These are phyloP conservation scores for Gonapodya sp. DNA, from an alignment of 192 early-diverging fungal genomes.

Conservation along the genomic window DNA sequence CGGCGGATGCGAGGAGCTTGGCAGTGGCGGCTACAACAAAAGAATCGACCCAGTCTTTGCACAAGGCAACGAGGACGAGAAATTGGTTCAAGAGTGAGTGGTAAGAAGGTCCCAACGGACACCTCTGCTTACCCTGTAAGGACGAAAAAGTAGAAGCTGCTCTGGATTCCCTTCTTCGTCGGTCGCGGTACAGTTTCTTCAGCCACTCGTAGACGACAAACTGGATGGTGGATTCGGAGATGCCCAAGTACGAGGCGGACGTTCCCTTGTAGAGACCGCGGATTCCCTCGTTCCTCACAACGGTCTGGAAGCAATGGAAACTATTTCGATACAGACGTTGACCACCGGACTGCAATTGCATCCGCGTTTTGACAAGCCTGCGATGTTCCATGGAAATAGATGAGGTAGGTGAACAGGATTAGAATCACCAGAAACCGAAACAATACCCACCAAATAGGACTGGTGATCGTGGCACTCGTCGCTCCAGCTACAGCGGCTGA, in stretches of 20 bases:
- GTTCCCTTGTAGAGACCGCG: constrained; percentile 80
- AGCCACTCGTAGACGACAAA: constrained; percentile 94
- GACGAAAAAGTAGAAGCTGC: not conserved
- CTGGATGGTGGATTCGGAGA: constrained; percentile 84
- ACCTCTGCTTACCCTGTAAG: not conserved
- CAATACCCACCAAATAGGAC: constrained; percentile 75
- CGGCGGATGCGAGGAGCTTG: constrained; percentile 76
- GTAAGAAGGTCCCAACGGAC: too few relatives aligned
- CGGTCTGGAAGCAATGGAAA: constrained; percentile 56
- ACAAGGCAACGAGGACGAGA: not conserved
- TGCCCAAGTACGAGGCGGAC: constrained; percentile 77
- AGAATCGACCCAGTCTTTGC: constrained; percentile 67
- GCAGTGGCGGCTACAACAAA: constrained; percentile 72
- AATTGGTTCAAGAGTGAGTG: not conserved
- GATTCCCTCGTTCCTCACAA: constrained; percentile 73
- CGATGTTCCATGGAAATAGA: not conserved
- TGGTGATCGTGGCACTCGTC: constrained; percentile 72
- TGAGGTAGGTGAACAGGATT: not conserved
- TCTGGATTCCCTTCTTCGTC: not conserved
- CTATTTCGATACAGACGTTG: constrained; percentile 58
- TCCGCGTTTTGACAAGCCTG: constrained; percentile 84
- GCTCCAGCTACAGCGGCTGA: constrained; percentile 67
- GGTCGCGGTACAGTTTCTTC: constrained; percentile 34
- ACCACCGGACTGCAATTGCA: constrained; percentile 67
- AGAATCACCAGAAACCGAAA: too few relatives aligned